Evolutionary conservation across 768 basidiomycete genomes (phyloP).

Genomic region (Boletus tomentosulus): DNA sequence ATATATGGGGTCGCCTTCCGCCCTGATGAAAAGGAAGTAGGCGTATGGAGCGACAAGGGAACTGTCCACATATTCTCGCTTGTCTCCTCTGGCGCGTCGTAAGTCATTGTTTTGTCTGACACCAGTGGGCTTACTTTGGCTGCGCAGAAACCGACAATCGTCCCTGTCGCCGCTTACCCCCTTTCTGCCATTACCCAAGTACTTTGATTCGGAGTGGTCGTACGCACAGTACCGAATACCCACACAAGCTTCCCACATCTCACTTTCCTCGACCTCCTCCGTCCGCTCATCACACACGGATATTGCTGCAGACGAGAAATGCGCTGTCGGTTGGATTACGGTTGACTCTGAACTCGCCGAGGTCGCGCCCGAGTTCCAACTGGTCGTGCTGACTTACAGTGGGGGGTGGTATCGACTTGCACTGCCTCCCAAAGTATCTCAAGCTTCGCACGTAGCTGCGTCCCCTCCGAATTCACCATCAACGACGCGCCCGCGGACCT

Average conservation of each 20-base stretch:
- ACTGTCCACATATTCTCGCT: conserved; percentile 89
- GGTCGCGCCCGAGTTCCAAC: conserved; percentile 55
- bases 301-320: conserved; percentile 76
- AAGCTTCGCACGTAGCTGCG: conserved; percentile 21
- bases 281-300: conserved; percentile 53
- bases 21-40: conserved; percentile 79
- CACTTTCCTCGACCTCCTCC: conserved; percentile 63
- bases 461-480: conserved; percentile 45
- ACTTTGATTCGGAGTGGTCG: conserved; percentile 96
- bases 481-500: conserved; percentile 42
- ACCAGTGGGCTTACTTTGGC: conserved; percentile 2
- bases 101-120: conserved; percentile 31
- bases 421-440: conserved; percentile 41
- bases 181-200: conserved; percentile 80
- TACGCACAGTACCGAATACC: conserved; percentile 92
- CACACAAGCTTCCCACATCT: conserved; percentile 76
- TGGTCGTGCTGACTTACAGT: conserved; percentile 80
- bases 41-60: conserved; percentile 94
- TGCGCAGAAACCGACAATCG: conserved; percentile 76
- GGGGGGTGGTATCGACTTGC: conserved; percentile 92
- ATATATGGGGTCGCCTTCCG: conserved; percentile 90
- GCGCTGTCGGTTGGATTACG: conserved; percentile 83
- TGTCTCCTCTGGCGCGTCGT: conserved; percentile 60
- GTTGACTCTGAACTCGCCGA: conserved; percentile 37
- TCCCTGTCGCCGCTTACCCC: conserved; percentile 75